phyloP scores from a whole-genome alignment of 108 stramenopile species.

The Fistulifera pelliculosa region DNA sequence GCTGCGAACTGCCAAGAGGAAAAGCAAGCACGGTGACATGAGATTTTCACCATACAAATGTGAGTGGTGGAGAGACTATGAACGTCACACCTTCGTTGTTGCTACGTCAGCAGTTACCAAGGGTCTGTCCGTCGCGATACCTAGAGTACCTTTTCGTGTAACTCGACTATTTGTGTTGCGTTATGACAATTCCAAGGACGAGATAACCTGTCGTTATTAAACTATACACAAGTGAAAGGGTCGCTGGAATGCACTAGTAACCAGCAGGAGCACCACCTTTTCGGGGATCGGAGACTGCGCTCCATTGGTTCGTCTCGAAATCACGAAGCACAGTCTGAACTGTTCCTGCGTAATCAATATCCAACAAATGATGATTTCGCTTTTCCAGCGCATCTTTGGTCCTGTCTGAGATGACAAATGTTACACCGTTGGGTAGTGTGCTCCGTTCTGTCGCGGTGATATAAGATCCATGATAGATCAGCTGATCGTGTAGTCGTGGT shows the following conservation, averaged over 20 bases:
- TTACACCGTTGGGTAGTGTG: slow-evolving; percentile 24
- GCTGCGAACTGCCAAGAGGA: too few relatives aligned
- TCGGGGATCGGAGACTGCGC: slow-evolving; percentile 64
- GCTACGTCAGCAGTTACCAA: too few relatives aligned
- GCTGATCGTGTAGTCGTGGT: slow-evolving; percentile 73
- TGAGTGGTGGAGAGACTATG: too few relatives aligned
- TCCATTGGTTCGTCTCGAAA: slow-evolving; percentile 37
- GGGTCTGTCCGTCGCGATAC: too few relatives aligned
- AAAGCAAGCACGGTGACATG: too few relatives aligned
- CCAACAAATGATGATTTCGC: slow-evolving; percentile 38
- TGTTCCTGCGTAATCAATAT: slow-evolving; percentile 49
- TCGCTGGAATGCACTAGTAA: slow-evolving; percentile 21
- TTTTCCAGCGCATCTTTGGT: slow-evolving; percentile 33
- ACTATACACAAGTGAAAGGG: too few relatives aligned
- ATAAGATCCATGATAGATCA: slow-evolving; percentile 51
- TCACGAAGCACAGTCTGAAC: slow-evolving; percentile 67
- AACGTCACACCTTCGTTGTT: too few relatives aligned
- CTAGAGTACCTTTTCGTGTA: too few relatives aligned
- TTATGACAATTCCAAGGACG: too few relatives aligned
- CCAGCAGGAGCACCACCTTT: slow-evolving; percentile 67
- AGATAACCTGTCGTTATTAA: too few relatives aligned
- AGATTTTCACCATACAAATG: too few relatives aligned
- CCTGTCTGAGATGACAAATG: slow-evolving; percentile 26
- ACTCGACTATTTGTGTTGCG: too few relatives aligned
- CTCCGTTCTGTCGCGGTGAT: slow-evolving; percentile 29